A percentile compares a stretch with the other conserved stretches of the same genome.
Conservation (phyloP, 768 basidiomycete genomes). For the Coprinopsis marcescibilis region DNA sequence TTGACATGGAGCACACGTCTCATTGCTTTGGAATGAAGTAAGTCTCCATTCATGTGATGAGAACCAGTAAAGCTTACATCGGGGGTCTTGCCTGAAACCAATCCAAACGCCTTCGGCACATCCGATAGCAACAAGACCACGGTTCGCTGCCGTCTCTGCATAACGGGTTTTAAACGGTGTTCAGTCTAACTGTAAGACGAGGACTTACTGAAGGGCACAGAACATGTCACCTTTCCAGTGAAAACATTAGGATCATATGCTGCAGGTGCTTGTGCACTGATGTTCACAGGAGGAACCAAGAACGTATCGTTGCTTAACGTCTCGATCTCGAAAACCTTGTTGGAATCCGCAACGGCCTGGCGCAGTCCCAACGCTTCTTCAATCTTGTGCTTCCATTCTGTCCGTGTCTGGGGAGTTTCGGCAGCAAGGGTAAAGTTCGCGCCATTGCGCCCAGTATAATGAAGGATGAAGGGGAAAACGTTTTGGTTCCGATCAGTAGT, state of each 20-base stretch:
- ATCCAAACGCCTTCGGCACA: slow-evolving; percentile 95
- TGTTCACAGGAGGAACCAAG: slow-evolving; percentile 57
- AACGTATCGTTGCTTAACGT: slow-evolving; percentile 87
- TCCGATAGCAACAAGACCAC: slow-evolving; percentile 80
- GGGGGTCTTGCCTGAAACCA: slow-evolving; percentile 81
- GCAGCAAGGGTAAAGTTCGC: slow-evolving; percentile 82
- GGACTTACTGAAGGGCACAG: slow-evolving; percentile 79
- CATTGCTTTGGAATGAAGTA: slow-evolving; percentile 55
- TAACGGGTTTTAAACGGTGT: slow-evolving; percentile 32
- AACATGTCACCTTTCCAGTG: slow-evolving; percentile 87
- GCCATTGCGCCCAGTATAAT: slow-evolving; percentile 82
- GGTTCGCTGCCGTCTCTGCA: slow-evolving; percentile 78
- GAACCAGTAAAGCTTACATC: slow-evolving; percentile 46
- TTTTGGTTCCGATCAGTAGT: slow-evolving; percentile 28
- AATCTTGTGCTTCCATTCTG: slow-evolving; percentile 89
- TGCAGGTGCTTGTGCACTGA: slow-evolving; percentile 39
- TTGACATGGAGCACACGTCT: slow-evolving; percentile 89
- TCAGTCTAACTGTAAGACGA: background rate
- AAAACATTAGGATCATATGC: slow-evolving; percentile 70
- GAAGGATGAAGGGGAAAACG: slow-evolving; percentile 82
- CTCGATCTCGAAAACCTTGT: slow-evolving; percentile 93
- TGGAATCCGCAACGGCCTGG: slow-evolving; percentile 83
- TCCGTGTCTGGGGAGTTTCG: slow-evolving; percentile 61
- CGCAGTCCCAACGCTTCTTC: slow-evolving; percentile 84
- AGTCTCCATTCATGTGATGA: background rate